Evolutionary conservation across 169 alveolate genomes (phyloP), one percentile per base, ranked within the genome.

Genomic region (Plasmodium ovale): DNA sequence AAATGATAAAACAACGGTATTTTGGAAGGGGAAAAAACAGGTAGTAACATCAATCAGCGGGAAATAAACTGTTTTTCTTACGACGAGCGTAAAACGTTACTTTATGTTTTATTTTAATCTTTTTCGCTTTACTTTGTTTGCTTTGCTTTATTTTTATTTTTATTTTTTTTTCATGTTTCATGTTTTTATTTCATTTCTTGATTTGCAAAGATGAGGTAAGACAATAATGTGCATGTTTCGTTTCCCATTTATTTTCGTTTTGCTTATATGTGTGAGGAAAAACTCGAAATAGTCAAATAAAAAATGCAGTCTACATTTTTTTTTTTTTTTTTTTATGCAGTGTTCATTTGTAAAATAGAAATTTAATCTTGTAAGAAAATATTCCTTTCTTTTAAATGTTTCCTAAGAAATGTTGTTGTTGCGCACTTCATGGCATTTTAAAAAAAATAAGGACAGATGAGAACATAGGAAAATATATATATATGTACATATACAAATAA

Each of bases 361-460:
- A 0, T 53, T 60, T 33, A 3, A 60, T 60, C 71, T 12, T 29
- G 9, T 29, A 29, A 60, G 19, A 60, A 60, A 10, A n/a, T n/a
- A 29, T 39, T 21, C 53, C 53, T 72, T 72, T 9, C 16, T 72
- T 29, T 19, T 27, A 12, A 33, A 60, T 25, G 25, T 29, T 72
- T 59, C 25, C 35, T 23, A 19, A 29, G n/a, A 60, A 60, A 29
- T 33, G 19, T 44, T 16, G 21, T 58, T 35, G 23, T 59, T 58
- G 58, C 72, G 88, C 88, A 74, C 88, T 60, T 74, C 27, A 33
- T 35, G 60, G 88, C 88, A 74, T 74, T 74, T 31, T 35, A 67
- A 65, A 65, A 67, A 64, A 64, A 39, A 62, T 12, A 25, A 64
- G 25, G 65, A 27, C 65, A 54, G 25, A 54, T n/a, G n/a, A n/a